Evolutionary conservation across 768 basidiomycete species (phyloP).

Genomic region (Termitomyces sp.): DNA sequence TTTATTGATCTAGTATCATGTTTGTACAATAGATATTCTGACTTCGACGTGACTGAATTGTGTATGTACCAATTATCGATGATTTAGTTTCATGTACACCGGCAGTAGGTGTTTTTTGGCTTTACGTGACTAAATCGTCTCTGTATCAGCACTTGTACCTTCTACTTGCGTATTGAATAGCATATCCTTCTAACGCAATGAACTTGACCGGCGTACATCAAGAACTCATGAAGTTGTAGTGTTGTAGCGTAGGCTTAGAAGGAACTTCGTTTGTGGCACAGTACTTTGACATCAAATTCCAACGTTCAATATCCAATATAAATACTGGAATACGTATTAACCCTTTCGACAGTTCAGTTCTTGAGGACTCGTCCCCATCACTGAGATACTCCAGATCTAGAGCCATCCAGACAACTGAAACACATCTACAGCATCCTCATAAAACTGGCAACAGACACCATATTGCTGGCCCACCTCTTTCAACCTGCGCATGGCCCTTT

Average conservation of each 20-base stretch:
- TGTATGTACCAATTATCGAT: not conserved
- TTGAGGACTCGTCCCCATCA: not conserved
- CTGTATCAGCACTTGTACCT: not conserved
- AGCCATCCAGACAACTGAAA: not conserved
- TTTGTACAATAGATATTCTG: not conserved
- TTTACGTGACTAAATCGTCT: not conserved
- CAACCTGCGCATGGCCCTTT: not conserved
- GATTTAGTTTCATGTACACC: not conserved
- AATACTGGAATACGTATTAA: not conserved
- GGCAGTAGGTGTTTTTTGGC: too few species aligned
- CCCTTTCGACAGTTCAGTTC: not conserved
- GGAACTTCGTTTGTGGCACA: too few species aligned
- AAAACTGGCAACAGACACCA: not conserved
- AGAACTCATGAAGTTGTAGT: too few species aligned
- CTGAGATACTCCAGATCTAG: not conserved
- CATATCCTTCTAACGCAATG: not conserved
- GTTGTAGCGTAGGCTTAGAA: too few species aligned
- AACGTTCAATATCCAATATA: too few species aligned
- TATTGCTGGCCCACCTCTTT: not conserved
- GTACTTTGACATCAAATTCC: too few species aligned
- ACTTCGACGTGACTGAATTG: not conserved
- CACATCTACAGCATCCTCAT: not conserved
- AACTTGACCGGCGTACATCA: too few species aligned
- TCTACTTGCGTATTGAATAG: not conserved
- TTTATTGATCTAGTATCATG: not conserved